phyloP scores from a whole-genome alignment of 306 rosid species.

The Prinsepia uniflora region DNA sequence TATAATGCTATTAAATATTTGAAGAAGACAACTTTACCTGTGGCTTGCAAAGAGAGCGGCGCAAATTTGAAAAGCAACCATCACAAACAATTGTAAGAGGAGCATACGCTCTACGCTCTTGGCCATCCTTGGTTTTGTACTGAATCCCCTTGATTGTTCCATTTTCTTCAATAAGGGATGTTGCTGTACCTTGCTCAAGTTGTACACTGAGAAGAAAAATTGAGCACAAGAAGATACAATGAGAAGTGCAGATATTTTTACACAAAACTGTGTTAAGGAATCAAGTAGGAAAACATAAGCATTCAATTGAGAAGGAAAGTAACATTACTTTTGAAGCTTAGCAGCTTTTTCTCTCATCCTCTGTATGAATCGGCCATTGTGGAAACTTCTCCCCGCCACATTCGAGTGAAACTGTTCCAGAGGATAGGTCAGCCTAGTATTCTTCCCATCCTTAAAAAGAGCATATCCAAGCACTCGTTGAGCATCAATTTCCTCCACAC shows the following conservation, averaged over 20 bases:
- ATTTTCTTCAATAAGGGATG: constrained; percentile 51
- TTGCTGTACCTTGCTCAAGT: constrained; percentile 60
- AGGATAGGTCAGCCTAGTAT: constrained; percentile 46
- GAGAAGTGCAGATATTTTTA: neutral
- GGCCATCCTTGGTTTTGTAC: constrained; percentile 53
- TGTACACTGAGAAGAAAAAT: constrained; percentile 36
- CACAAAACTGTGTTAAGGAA: neutral
- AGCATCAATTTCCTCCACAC: constrained; percentile 62
- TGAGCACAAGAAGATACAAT: neutral
- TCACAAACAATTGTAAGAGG: constrained; percentile 62
- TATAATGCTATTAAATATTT: constrained; percentile 2
- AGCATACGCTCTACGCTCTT: constrained; percentile 46
- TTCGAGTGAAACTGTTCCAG: constrained; percentile 46
- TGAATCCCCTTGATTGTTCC: constrained; percentile 55
- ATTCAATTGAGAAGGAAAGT: neutral
- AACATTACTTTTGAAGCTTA: constrained; percentile 45
- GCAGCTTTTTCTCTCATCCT: constrained; percentile 64
- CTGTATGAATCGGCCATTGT: constrained; percentile 66
- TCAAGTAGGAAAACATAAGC: neutral
- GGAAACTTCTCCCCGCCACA: constrained; percentile 71
- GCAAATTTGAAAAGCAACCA: constrained; percentile 74
- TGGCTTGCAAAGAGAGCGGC: constrained; percentile 52
- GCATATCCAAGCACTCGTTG: constrained; percentile 60
- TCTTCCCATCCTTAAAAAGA: constrained; percentile 58
- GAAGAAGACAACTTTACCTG: constrained; percentile 34